Conservation (phyloP, 2,329 filamentous ascomycete genomes). For the Claviceps pusilla region DNA sequence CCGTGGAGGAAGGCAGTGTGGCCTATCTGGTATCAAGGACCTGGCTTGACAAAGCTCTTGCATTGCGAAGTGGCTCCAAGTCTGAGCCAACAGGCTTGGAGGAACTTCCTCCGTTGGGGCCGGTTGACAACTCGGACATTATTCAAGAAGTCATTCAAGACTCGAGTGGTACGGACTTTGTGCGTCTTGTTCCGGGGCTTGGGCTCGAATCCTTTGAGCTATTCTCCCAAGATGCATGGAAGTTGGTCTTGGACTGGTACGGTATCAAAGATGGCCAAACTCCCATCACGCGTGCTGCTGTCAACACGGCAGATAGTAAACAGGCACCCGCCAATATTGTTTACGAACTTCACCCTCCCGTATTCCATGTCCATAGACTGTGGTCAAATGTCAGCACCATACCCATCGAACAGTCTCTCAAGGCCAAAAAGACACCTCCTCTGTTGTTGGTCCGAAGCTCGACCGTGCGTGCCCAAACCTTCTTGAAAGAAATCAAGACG, state of each 20-base stretch:
- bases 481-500: constrained; percentile 59
- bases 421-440: constrained; percentile 46
- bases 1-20: constrained; percentile 53
- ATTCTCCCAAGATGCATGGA: constrained; percentile 68
- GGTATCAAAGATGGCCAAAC: constrained; percentile 54
- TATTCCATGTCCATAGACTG: constrained; percentile 74
- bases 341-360: constrained; percentile 71
- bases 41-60: constrained; percentile 64
- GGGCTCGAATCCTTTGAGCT: constrained; percentile 60
- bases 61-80: constrained; percentile 45
- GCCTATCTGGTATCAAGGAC: constrained; percentile 64
- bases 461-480: constrained; percentile 54
- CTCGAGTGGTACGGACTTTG: constrained; percentile 40
- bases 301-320: constrained; percentile 47
- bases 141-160: constrained; percentile 46
- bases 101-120: constrained; percentile 48
- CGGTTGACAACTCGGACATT: constrained; percentile 77
- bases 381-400: constrained; percentile 45
- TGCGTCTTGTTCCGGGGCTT: constrained; percentile 57
- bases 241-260: constrained; percentile 68
- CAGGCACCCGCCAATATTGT: constrained; percentile 45
- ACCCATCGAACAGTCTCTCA: constrained; percentile 41
- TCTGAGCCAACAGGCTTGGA: constrained; percentile 42
- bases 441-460: constrained; percentile 56
- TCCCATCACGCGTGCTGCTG: constrained; percentile 59